Percentiles rank a stretch among this genome's conserved stretches.
phyloP scores from a whole-genome alignment of 805 yeast species.

The Yarrowia divulgata region DNA sequence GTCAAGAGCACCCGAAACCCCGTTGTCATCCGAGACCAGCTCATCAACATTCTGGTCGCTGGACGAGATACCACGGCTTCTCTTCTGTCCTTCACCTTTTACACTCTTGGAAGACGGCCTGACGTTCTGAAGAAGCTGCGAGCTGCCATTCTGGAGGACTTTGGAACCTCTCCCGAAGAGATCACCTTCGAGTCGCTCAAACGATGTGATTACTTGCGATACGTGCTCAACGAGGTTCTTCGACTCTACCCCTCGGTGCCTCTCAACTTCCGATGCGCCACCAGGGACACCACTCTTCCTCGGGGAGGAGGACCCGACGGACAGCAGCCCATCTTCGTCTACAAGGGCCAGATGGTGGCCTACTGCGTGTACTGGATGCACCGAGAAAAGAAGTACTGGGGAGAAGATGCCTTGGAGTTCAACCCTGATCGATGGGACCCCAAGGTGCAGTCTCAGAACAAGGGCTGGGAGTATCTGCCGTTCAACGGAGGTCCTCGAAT shows the following conservation, averaged over 20 bases:
- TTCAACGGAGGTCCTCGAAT: conserved; percentile 65
- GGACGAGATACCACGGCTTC: conserved; percentile 66
- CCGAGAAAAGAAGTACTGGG: conserved; percentile 53
- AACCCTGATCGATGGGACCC: conserved; percentile 60
- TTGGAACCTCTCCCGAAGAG: conserved; percentile 47
- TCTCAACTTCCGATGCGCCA: conserved; percentile 56
- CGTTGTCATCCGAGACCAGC: conserved; percentile 58
- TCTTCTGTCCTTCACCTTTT: conserved; percentile 55
- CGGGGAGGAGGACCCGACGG: conserved; percentile 59
- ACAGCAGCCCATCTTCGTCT: conserved; percentile 52
- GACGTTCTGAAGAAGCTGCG: conserved; percentile 50
- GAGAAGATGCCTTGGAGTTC: conserved; percentile 55
- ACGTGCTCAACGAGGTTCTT: conserved; percentile 58
- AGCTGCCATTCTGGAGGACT: conserved; percentile 51
- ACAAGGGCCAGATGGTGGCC: conserved; percentile 55
- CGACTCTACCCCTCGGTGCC: conserved; percentile 63
- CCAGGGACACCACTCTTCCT: conserved; percentile 58
- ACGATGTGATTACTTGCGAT: conserved; percentile 57
- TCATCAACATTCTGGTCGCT: conserved; percentile 59
- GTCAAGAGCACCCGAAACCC: conserved; percentile 60
- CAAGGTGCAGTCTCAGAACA: conserved; percentile 49
- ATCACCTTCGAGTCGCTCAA: conserved; percentile 58
- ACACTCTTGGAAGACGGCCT: conserved; percentile 55
- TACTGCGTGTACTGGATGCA: conserved; percentile 56
- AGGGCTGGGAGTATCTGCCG: conserved; percentile 58